Evolutionary conservation across 2,329 filamentous ascomycete genomes (phyloP), one percentile per base, ranked within the genome.

Genomic region (Fusarium chaquense): DNA sequence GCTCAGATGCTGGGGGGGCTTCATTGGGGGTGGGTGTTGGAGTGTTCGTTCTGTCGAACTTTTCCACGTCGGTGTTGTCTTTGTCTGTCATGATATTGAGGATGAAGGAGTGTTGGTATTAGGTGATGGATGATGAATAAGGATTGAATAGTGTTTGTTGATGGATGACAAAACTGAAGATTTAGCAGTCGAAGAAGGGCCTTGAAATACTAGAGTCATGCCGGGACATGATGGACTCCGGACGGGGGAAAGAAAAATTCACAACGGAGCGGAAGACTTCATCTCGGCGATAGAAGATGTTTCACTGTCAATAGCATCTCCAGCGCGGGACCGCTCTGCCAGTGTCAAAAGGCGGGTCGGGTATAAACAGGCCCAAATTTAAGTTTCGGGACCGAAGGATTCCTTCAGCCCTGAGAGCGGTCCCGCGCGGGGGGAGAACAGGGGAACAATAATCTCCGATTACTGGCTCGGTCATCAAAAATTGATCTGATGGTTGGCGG

Each of bases 341-440:
- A 4, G 8, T 26, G 32, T 38, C 16, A 38, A 11, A 12, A 24
- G 16, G 13, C 11, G 11, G n/a, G 30, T 58, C 56, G 56, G 56
- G 47, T 18, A 35, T 41, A 49, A 58, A 43, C 5, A 30, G 13
- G 13, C 24, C 24, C 15, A 35, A 24, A 20, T 20, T 35, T 33
- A 20, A 20, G 22, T n/a, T 33, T 54, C 51, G 51, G 51, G 51
- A 54, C 51, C 51, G 51, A 54, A 43, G 26, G 15, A 24, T 16
- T 9, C 51, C 11, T 18, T 45, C 32, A 58, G 38, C 41, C 32
- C 32, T 30, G 24, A 16, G 9, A 38, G 52, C 53, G 53, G 53
- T 47, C 43, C 53, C 43, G 53, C 43, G 24, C 12, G 10, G 41
- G 43, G 50, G n/a, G 2, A 20, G 10, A 30, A 12, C 28, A 30